Base-by-base conservation (phyloP, 78 protist species). In the Dictyostelium capitatum region DNA sequence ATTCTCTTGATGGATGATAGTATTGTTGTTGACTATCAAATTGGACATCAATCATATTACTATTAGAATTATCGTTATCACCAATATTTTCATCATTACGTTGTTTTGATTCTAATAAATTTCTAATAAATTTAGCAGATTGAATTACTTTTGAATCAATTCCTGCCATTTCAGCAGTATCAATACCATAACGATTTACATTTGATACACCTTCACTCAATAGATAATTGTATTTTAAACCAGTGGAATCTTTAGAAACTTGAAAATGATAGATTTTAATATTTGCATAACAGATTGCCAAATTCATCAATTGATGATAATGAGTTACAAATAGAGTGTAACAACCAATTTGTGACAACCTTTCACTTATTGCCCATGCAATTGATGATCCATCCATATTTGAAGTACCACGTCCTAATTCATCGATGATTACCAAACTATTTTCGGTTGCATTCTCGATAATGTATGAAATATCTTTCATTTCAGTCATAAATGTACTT, bases 371-470 rank as follows among this genome's bases (percentile, higher is more conserved):
- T n/a, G 89, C 43, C 92, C 92, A 93, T 20, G 91, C 96, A 25
- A 87, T 93, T 20, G 90, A 82, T 11, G 91, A 75, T 10, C 94
- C 96, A 57, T 93, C 96, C n/a, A 65, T 69, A 57, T 79, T 93
- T n/a, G 96, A 83, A 1, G 96, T 93, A 25, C 92, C 85, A 51
- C 96, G 67, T 6, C 96, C 96, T 19, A 93, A 67, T 70, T 93
- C 96, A 89, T 93, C 96, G 10, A 93, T 65, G 32, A 93, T 79
- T 10, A 93, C 89, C 69, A 93, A 78, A 25, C 90, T 79, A 28
- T 67, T 50, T n/a, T 83, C 80, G 0, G 92, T 93, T 20, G 83
- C 78, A 89, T 78, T 53, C 37, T 79, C 85, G 3, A 93, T 70
- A 25, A 93, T 85, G 54, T 69, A 93, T 8, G 96, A 72, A 14